Percentiles rank a stretch among this genome's conserved stretches.
These are phyloP conservation scores for Sporothrix mexicana DNA, from an alignment of 2,329 filamentous ascomycete genomes.

Conservation along the genomic window DNA sequence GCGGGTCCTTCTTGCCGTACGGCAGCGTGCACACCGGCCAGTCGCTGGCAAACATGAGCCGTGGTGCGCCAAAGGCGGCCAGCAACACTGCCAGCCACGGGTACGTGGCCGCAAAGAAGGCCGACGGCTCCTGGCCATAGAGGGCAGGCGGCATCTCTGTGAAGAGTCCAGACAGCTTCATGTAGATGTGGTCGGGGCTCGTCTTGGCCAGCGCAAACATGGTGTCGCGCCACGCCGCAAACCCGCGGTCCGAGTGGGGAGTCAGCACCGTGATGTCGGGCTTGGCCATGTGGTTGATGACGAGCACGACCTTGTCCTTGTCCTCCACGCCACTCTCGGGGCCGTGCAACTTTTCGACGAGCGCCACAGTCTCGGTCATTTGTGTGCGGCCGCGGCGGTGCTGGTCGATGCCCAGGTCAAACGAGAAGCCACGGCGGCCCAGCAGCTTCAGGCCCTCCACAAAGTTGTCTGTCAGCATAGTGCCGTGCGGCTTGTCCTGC, in stretches of 20 bases:
- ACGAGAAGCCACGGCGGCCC: conserved; percentile 67
- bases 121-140: conserved; percentile 54
- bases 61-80: conserved; percentile 70
- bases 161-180: conserved; percentile 91
- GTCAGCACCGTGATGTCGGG: conserved; percentile 73
- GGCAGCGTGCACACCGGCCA: conserved; percentile 89
- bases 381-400: conserved; percentile 76
- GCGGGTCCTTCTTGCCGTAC: conserved; percentile 41
- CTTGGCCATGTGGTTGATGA: conserved; percentile 90
- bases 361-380: conserved; percentile 71
- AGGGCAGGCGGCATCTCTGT: conserved; percentile 72
- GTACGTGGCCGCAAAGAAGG: conserved; percentile 67
- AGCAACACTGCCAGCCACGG: conserved; percentile 77
- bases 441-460: conserved; percentile 70
- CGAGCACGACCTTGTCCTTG: conserved; percentile 66
- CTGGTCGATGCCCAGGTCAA: conserved; percentile 86
- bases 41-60: conserved; percentile 90
- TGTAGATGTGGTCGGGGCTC: conserved; percentile 65
- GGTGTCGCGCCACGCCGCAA: conserved; percentile 70
- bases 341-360: conserved; percentile 70
- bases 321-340: conserved; percentile 58
- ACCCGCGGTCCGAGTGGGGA: conserved; percentile 60
- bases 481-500: conserved; percentile 74
- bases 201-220: conserved; percentile 71
- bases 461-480: conserved; percentile 68